Conservation (phyloP, 2,329 filamentous ascomycete genomes). For the Cordyceps fumosorosea region DNA sequence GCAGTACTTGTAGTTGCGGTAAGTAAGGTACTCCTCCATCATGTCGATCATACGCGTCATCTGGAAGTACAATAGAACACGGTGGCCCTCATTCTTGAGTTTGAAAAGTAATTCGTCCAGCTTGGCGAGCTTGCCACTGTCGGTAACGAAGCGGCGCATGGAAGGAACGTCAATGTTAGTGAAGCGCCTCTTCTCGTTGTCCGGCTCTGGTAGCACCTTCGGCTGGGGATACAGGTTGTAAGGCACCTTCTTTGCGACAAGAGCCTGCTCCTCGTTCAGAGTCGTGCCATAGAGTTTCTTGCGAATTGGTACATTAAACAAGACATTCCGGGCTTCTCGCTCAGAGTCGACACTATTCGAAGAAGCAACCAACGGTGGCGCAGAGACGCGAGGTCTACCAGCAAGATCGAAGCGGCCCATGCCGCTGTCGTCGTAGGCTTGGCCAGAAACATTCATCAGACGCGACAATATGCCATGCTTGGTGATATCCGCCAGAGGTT, state of each 20-base stretch:
- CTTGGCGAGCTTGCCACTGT: slow-evolving; percentile 91
- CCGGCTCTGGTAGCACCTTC: slow-evolving; percentile 67
- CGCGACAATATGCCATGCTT: slow-evolving; percentile 64
- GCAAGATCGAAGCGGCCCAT: slow-evolving; percentile 76
- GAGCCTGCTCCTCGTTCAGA: slow-evolving; percentile 60
- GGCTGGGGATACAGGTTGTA: slow-evolving; percentile 55
- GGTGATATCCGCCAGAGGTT: slow-evolving; percentile 62
- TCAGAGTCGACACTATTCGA: slow-evolving; percentile 61
- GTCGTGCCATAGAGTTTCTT: slow-evolving; percentile 65
- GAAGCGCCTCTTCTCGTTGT: slow-evolving; percentile 75
- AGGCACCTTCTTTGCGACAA: slow-evolving; percentile 68
- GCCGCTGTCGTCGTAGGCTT: slow-evolving; percentile 61
- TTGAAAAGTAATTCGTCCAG: slow-evolving; percentile 80
- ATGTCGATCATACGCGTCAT: slow-evolving; percentile 99
- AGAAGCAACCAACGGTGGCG: slow-evolving; percentile 77
- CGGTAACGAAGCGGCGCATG: slow-evolving; percentile 95
- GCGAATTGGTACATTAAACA: slow-evolving; percentile 76
- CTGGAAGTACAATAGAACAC: slow-evolving; percentile 97
- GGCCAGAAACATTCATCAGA: slow-evolving; percentile 71
- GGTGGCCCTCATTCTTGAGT: slow-evolving; percentile 87
- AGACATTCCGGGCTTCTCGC: slow-evolving; percentile 60
- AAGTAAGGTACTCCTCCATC: slow-evolving; percentile 98
- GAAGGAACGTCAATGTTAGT: slow-evolving; percentile 90
- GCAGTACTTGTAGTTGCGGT: slow-evolving; percentile 98
- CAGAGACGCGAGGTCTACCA: slow-evolving; percentile 68